Evolutionary conservation across 257 asterid species (phyloP).

Genomic region (Leptodermis oblonga): DNA sequence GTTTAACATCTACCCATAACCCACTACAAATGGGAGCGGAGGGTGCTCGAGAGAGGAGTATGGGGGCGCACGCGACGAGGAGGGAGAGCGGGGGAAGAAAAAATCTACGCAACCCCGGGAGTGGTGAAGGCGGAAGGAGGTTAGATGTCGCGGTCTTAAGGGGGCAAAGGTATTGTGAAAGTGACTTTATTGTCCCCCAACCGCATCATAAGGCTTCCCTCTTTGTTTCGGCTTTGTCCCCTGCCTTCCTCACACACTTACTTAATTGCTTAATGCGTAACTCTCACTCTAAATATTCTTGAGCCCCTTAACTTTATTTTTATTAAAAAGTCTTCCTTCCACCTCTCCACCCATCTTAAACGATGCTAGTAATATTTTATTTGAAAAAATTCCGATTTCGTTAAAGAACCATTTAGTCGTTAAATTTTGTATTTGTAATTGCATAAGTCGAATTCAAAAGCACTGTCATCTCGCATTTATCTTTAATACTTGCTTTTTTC

Average conservation of each 20-base stretch:
- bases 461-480: too few relatives aligned
- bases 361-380: too few relatives aligned
- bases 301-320: background rate
- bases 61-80: background rate
- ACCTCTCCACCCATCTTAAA: background rate
- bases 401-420: too few relatives aligned
- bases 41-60: too few relatives aligned
- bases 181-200: slow-evolving; percentile 30
- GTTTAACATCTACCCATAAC: too few relatives aligned
- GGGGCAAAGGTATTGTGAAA: slow-evolving; percentile 22
- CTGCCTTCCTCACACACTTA: background rate
- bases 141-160: slow-evolving; percentile 27
- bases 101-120: background rate
- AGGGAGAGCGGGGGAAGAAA: background rate
- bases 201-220: slow-evolving; percentile 15
- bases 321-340: background rate
- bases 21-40: background rate
- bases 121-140: slow-evolving; percentile 1
- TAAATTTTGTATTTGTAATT: too few relatives aligned
- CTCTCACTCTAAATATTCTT: slow-evolving; percentile 13
- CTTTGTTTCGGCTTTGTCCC: slow-evolving; percentile 21
- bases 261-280: slow-evolving; percentile 21
- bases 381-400: too few relatives aligned
- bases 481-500: background rate
- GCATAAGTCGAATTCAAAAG: too few relatives aligned